These are phyloP conservation scores for Dendrobium officinale DNA, from an alignment of 106 monocot species.

Conservation along the genomic window DNA sequence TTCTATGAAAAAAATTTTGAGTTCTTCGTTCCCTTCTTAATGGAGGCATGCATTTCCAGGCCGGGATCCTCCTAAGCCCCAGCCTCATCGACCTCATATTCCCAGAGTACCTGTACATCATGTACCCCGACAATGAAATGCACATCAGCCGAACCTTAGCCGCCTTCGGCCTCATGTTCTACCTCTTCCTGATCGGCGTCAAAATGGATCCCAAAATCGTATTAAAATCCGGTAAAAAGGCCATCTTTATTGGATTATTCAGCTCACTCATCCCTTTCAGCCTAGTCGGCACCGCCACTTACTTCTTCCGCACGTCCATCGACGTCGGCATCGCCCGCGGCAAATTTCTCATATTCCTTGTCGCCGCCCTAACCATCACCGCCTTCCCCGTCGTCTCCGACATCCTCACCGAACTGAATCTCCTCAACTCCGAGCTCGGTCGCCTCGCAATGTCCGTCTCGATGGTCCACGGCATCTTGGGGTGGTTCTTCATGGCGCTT, in stretches of 20 bases:
- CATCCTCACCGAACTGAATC: conserved; percentile 25
- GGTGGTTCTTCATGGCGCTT: conserved; percentile 3
- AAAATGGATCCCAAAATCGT: conserved; percentile 23
- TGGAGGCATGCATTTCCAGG: not conserved
- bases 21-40: not conserved
- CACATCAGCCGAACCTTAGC: not conserved
- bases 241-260: conserved; percentile 7
- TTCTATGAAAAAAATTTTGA: not conserved
- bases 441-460: conserved; percentile 31
- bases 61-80: not conserved
- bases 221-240: not conserved
- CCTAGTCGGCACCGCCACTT: not conserved
- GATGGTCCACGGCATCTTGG: conserved; percentile 16
- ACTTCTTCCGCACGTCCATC: not conserved
- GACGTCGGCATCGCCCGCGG: not conserved
- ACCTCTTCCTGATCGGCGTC: conserved; percentile 36
- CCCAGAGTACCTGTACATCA: not conserved
- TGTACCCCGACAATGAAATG: not conserved
- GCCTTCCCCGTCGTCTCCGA: conserved; percentile 30
- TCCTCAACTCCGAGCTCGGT: conserved; percentile 51
- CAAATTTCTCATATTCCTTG: not conserved
- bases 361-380: conserved; percentile 8
- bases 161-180: conserved; percentile 24
- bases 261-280: conserved; percentile 16
- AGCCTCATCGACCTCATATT: not conserved